Evolutionary conservation across 768 basidiomycete species (phyloP), one percentile per base, ranked within the genome.

Genomic region (Calocera cornea): DNA sequence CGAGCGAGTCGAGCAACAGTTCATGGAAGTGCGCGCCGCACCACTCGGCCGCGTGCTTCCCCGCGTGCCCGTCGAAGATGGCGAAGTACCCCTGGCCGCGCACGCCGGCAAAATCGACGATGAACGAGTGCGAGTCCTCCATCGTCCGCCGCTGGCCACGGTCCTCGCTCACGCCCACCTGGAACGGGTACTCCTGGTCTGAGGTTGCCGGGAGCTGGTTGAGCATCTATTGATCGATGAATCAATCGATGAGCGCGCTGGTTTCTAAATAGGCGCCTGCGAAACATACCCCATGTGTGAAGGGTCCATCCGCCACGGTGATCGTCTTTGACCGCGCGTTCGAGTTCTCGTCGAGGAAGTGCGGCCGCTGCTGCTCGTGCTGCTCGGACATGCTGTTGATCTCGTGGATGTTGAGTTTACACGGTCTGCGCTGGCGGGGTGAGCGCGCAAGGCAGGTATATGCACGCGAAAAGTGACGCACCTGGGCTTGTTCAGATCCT

Each of bases 11-110:
- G 47, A 66, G 64, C 66, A 76, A 67, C 41, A 79, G 94, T 81
- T 94, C 87, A 74, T 98, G 94, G 78, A 99, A 99, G 76, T 98
- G 87, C 72, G 83, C 81, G 47, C 97, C 97, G 77, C 97, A 98
- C 95, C 95, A 98, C 76, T 99, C 97, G 31, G 97, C 97, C 36
- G 95, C 95, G 73, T 97, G 92, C 76, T 95, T 98, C 19, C 97
- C 97, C 0, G 97, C 97, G 75, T 99, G 97, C 1, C 97, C 97
- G 72, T 99, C 97, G 73, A 98, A 99, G 50, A 99, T 86, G 5
- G 95, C 95, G 76, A 95, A 98, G 81, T 97, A 98, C 8, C 95
- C 97, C 75, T 99, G 97, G 0, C 97, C 97, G 49, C 88, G 85
- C 22, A 98, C 81, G 38, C 86, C 85, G 40, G 86, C 93, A 76